Conservation (phyloP, 352 stramenopile species). For the Pythium rhizo-oryzae region DNA sequence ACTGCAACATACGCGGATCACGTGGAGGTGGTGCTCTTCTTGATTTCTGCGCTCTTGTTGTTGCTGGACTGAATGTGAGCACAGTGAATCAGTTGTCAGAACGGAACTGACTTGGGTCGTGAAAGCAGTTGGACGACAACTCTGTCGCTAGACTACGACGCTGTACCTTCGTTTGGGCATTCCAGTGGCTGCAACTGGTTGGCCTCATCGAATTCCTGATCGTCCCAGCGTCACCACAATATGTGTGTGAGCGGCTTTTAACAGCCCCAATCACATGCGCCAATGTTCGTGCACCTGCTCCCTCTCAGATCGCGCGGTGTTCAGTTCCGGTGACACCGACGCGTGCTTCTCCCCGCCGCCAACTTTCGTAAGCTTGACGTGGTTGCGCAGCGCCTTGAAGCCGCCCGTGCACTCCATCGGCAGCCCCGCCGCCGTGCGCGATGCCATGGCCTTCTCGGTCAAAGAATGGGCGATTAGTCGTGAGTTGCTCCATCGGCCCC, state of each 20-base stretch:
- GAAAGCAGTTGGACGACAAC: neutral
- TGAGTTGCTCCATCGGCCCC: neutral
- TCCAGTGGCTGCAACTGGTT: constrained; percentile 10
- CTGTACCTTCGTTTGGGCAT: constrained; percentile 20
- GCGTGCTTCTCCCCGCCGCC: neutral
- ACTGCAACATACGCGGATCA: constrained; percentile 28
- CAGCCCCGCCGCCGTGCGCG: neutral
- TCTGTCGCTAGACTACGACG: neutral
- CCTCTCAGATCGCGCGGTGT: neutral
- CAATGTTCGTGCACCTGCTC: neutral
- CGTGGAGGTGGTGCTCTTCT: constrained; percentile 39
- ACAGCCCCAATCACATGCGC: neutral
- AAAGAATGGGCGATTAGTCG: neutral
- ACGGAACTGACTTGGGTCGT: neutral
- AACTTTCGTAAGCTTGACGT: constrained; percentile 40
- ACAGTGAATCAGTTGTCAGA: neutral
- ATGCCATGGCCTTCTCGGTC: neutral
- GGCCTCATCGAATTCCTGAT: constrained; percentile 12
- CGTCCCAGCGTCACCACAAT: neutral
- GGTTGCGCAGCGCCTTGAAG: constrained; percentile 46
- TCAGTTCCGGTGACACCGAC: neutral
- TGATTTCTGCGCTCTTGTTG: constrained; percentile 37
- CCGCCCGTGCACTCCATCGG: constrained; percentile 34
- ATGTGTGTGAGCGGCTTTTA: neutral
- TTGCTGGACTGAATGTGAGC: neutral